Base-by-base conservation (phyloP, 768 basidiomycete species). In the Russula ochroleuca region DNA sequence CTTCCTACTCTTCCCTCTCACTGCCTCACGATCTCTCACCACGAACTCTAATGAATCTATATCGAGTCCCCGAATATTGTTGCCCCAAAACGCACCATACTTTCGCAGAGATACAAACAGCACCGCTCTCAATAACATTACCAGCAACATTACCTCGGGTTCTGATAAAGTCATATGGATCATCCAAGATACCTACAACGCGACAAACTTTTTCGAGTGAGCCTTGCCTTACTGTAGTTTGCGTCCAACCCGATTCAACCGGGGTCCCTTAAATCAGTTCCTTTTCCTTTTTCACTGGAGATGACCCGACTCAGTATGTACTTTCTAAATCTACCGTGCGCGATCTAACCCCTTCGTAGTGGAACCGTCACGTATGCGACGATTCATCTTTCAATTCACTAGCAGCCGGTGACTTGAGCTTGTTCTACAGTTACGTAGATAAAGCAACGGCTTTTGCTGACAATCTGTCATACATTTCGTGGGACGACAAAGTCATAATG, bases 401-500 rank as follows among this genome's bases (percentile, higher is more conserved):
- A 49, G 15, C 14, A 19, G 33, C 48, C 21, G 13, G 49, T 63
- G 14, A 55, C 45, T 45, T 25, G 25, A 31, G 71, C 54, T 48
- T 28, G 25, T 49, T 33, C 53, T 15, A 43, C 67, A 91, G 89
- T 59, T 92, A 87, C 73, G 81, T 88, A 55, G 78, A 88, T 68
- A 63, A 73, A 58, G 74, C 73, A 17, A 78, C 76, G 54, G 87
- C 88, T 4, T 81, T 85, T 68, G 70, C 76, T 13, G 73, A 77
- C 45, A 75, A 79, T 50, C 79, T 91, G 9, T 83, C 81, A 1
- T 89, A 79, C 71, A 79, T 87, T 15, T 76, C 80, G 14, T 77
- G 78, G 23, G 77, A 85, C 70, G 81, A 80, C 41, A 80, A 78
- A 35, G 85, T 88, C 40, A 79, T 90, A 21, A 92, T 92, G 88